Evolutionary conservation across 768 basidiomycete genomes (phyloP), one percentile per base, ranked within the genome.

Genomic region (Boletus edulis): DNA sequence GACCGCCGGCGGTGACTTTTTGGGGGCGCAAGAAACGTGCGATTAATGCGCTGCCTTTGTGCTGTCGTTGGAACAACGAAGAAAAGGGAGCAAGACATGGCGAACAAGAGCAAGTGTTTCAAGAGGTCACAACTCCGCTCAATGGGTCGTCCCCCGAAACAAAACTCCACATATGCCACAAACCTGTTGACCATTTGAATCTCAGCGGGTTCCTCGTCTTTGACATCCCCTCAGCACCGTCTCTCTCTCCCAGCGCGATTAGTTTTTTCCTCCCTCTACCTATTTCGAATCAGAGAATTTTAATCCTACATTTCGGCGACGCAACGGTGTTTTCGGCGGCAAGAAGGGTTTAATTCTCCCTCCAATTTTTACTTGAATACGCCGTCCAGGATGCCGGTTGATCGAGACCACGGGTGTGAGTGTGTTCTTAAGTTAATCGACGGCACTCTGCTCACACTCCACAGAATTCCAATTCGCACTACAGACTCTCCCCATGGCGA

Each of bases 71-170:
- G 5, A 48, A 41, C 47, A 8, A 42, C 18, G 8, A 29, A 2
- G 27, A 24, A 27, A 44, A 15, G 38, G 22, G 24, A 40, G 27
- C 8, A 11, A 11, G 38, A 39, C 14, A 38, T 2, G 37, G 13
- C 37, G 1, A 3, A 12, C 38, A n/a, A 39, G 38, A 15, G 38
- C n/a, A 35, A 35, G 12, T 14, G 14, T 14, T 0, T 13, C 12
- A 11, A 14, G 34, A n/a, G n/a, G n/a, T n/a, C n/a, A 38, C 62
- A 63, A 63, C 62, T 63, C 62, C 59, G 62, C 62, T 62, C 51
- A 41, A 31, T 15, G 55, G 55, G n/a, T 39, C 27, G 34, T 31
- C 50, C 50, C 53, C 39, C 52, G 47, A 52, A 54, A 51, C 34
- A 57, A 51, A 54, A 52, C 42, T 46, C 49, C 49, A 46, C 58